phyloP scores from a whole-genome alignment of 176 grass and related monocot genomes.

The Eleusine indica region DNA sequence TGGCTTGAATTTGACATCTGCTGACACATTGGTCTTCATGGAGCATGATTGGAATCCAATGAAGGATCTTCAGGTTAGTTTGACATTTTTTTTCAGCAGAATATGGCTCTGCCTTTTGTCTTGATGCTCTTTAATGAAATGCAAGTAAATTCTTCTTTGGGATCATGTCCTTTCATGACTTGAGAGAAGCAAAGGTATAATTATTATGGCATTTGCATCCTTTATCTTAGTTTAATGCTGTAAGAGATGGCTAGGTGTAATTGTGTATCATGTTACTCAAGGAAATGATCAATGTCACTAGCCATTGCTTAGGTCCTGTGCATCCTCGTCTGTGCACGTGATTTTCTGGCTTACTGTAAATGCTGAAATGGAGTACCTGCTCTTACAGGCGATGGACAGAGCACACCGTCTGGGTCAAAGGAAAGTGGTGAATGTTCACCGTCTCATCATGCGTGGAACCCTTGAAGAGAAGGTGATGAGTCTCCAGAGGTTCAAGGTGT shows the following conservation, averaged over 20 bases:
- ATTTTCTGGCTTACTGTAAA: neutral
- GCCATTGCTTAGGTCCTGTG: neutral
- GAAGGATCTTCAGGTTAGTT: slow-evolving; percentile 93
- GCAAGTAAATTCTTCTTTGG: neutral
- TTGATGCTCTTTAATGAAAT: neutral
- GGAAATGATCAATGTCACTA: neutral
- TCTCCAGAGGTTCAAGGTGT: slow-evolving; percentile 97
- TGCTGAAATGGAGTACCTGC: slow-evolving; percentile 8
- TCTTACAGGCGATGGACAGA: slow-evolving; percentile 96
- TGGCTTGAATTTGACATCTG: slow-evolving; percentile 98
- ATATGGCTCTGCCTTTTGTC: neutral
- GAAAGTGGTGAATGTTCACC: slow-evolving; percentile 96
- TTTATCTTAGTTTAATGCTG: neutral
- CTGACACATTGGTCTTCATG: slow-evolving; percentile 97
- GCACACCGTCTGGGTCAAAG: slow-evolving; percentile 90
- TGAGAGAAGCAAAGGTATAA: neutral
- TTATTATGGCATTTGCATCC: neutral
- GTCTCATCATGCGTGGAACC: slow-evolving; percentile 93
- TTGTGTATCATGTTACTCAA: neutral
- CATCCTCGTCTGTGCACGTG: neutral
- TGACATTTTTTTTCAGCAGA: neutral
- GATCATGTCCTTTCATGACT: neutral
- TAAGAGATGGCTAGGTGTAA: neutral
- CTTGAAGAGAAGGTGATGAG: slow-evolving; percentile 99
- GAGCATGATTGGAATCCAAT: slow-evolving; percentile 99